These are phyloP conservation scores for Calocybe gambosa DNA, from an alignment of 1,284 basidiomycete species.

Conservation along the genomic window DNA sequence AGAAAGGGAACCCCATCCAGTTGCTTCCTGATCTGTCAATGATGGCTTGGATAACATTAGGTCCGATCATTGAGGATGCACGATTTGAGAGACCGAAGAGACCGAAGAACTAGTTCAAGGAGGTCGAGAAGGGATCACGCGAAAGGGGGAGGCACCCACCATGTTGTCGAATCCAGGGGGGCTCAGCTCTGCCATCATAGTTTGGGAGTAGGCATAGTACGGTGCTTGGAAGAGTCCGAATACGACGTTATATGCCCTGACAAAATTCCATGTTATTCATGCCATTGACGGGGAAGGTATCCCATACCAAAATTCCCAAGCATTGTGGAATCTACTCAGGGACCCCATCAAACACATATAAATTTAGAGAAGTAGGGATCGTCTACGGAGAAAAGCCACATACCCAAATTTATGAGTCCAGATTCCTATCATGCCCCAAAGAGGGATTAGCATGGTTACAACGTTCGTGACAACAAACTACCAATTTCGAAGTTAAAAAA, in stretches of 20 bases:
- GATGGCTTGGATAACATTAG: slow-evolving; percentile 75
- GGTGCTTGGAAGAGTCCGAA: slow-evolving; percentile 83
- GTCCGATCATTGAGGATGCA: slow-evolving; percentile 77
- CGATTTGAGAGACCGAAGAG: slow-evolving; percentile 80
- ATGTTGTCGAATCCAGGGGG: slow-evolving; percentile 82
- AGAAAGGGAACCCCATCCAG: slow-evolving; percentile 80
- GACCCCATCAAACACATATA: too few species aligned
- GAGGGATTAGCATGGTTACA: slow-evolving; percentile 69
- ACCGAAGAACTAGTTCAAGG: slow-evolving; percentile 82
- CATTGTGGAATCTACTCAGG: slow-evolving; percentile 63
- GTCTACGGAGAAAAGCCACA: slow-evolving; percentile 11
- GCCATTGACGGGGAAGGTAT: background rate
- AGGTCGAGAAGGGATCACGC: too few species aligned
- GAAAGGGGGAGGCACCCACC: slow-evolving; percentile 29
- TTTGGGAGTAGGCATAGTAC: slow-evolving; percentile 81
- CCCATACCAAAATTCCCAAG: slow-evolving; percentile 77
- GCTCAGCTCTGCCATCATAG: slow-evolving; percentile 82
- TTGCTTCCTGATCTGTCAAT: slow-evolving; percentile 67
- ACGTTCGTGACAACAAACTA: slow-evolving; percentile 77
- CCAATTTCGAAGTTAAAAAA: too few species aligned
- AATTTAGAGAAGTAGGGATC: background rate
- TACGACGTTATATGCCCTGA: slow-evolving; percentile 74
- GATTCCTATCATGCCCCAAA: slow-evolving; percentile 86
- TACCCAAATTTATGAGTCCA: slow-evolving; percentile 73
- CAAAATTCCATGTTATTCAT: background rate